These are phyloP conservation scores for Trametes cubensis DNA, from an alignment of 768 basidiomycete species.

Conservation along the genomic window DNA sequence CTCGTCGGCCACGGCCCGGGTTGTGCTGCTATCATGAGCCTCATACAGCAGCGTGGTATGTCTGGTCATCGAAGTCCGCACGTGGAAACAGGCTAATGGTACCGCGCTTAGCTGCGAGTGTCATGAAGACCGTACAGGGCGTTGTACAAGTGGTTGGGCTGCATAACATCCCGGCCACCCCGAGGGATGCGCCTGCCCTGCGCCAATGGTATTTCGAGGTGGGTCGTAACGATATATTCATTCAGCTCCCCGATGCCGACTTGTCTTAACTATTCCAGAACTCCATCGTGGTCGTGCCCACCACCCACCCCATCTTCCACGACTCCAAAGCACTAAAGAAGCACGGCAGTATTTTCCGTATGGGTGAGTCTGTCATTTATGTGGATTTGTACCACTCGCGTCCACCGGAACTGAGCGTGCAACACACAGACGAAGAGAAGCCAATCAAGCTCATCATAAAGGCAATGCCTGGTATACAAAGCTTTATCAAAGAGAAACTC, in stretches of 20 bases:
- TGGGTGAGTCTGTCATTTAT: conserved; percentile 52
- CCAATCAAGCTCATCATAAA: conserved; percentile 74
- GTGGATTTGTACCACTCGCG: not conserved
- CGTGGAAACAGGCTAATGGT: not conserved
- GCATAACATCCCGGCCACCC: conserved; percentile 54
- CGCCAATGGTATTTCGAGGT: conserved; percentile 77
- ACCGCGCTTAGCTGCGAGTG: conserved; percentile 44
- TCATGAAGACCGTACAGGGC: conserved; percentile 66
- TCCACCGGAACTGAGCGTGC: not conserved
- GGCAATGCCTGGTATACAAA: conserved; percentile 64
- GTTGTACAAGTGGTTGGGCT: conserved; percentile 81
- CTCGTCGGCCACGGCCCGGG: conserved; percentile 89
- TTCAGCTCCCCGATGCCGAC: too few species aligned
- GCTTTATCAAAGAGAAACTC: conserved; percentile 45
- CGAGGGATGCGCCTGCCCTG: conserved; percentile 57
- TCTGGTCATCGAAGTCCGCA: not conserved
- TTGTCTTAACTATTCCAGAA: conserved; percentile 46
- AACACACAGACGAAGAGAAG: conserved; percentile 60
- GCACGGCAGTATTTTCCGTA: conserved; percentile 65
- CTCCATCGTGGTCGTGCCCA: conserved; percentile 71
- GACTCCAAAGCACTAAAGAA: conserved; percentile 51
- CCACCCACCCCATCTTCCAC: conserved; percentile 54
- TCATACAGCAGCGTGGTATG: conserved; percentile 73
- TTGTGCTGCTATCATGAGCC: conserved; percentile 71
- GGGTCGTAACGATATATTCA: conserved; percentile 19